phyloP scores from a whole-genome alignment of 108 stramenopile genomes.

The Epithemia pelagica region DNA sequence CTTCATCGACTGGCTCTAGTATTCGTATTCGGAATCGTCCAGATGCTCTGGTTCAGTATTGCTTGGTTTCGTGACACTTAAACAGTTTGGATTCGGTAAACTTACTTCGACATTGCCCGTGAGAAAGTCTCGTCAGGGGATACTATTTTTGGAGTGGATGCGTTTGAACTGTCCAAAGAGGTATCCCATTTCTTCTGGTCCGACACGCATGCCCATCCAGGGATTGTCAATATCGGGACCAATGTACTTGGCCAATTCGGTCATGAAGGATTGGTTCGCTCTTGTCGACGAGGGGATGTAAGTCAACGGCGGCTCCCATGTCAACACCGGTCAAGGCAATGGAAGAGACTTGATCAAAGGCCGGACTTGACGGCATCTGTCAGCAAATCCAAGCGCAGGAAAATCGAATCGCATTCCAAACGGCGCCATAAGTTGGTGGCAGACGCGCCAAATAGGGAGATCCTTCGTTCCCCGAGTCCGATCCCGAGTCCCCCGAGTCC shows the following conservation, averaged over 20 bases:
- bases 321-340: slow-evolving; percentile 88
- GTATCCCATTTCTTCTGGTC: slow-evolving; percentile 88
- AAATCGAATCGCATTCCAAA: too few species aligned
- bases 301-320: slow-evolving; percentile 89
- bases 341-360: too few species aligned
- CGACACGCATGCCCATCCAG: slow-evolving; percentile 88
- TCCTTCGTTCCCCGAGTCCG: too few species aligned
- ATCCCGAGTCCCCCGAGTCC: too few species aligned
- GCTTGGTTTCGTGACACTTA: neutral
- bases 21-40: too few species aligned
- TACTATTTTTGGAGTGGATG: slow-evolving; percentile 52
- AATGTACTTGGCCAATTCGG: slow-evolving; percentile 94
- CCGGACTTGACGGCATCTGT: too few species aligned
- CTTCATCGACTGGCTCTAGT: too few species aligned
- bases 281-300: slow-evolving; percentile 92
- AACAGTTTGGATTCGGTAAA: neutral
- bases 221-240: slow-evolving; percentile 91
- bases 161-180: slow-evolving; percentile 98
- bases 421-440: too few species aligned
- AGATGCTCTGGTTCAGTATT: too few species aligned
- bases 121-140: slow-evolving; percentile 41
- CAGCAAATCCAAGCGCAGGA: too few species aligned
- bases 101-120: slow-evolving; percentile 34
- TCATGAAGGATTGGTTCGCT: slow-evolving; percentile 95
- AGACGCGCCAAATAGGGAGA: too few species aligned